These are phyloP conservation scores for Xerocomus brunneocitrinus DNA, from an alignment of 768 basidiomycete genomes.

Conservation along the genomic window DNA sequence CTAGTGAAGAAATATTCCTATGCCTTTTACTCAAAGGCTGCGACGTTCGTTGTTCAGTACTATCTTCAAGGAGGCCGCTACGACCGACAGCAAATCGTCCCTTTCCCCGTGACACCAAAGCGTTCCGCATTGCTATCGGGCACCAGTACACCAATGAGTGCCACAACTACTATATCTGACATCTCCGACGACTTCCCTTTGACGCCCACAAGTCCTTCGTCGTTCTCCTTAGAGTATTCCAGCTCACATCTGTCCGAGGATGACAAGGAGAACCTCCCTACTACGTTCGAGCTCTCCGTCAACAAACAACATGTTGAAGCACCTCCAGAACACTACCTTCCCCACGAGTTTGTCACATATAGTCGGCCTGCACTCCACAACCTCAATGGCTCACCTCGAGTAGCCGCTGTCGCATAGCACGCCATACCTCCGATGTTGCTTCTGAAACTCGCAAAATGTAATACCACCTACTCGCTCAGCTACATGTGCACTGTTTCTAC, in stretches of 20 bases:
- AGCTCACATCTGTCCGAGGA: conserved; percentile 59
- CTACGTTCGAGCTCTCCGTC: conserved; percentile 66
- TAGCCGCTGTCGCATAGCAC: conserved; percentile 54
- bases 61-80: conserved; percentile 88
- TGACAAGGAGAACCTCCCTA: conserved; percentile 78
- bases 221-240: conserved; percentile 44
- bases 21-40: conserved; percentile 93
- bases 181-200: conserved; percentile 79
- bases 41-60: conserved; percentile 88
- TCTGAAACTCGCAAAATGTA: conserved; percentile 74
- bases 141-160: conserved; percentile 70
- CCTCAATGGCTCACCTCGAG: conserved; percentile 60
- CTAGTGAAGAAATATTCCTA: conserved; percentile 98
- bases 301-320: conserved; percentile 67
- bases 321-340: conserved; percentile 71
- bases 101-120: conserved; percentile 62
- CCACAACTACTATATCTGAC: conserved; percentile 69
- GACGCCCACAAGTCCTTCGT: conserved; percentile 70
- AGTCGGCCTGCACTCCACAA: conserved; percentile 75
- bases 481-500: conserved; percentile 60
- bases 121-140: conserved; percentile 40
- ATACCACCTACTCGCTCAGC: conserved; percentile 56
- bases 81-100: conserved; percentile 39
- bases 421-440: conserved; percentile 40
- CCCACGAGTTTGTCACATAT: conserved; percentile 77